These are phyloP conservation scores for Lanmaoa rubissima DNA, from an alignment of 768 basidiomycete species.

Conservation along the genomic window DNA sequence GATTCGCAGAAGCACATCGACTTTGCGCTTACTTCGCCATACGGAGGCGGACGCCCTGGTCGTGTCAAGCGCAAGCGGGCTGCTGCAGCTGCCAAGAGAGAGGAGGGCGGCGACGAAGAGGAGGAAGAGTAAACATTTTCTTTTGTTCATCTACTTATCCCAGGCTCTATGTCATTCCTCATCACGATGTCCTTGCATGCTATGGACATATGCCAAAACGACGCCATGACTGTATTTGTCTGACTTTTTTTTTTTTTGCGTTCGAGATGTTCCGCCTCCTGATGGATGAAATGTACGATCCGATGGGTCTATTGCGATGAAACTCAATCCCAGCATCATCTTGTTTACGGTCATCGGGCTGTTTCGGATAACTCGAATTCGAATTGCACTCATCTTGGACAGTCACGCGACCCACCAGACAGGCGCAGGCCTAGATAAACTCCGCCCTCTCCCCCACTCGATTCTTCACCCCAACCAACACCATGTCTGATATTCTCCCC, in stretches of 20 bases:
- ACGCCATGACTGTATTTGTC: constrained; percentile 18
- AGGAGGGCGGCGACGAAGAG: constrained; percentile 85
- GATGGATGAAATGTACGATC: not conserved
- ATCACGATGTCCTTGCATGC: constrained; percentile 31
- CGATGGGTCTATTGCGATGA: not conserved
- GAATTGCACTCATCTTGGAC: not conserved
- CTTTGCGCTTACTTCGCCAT: constrained; percentile 95
- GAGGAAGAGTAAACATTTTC: constrained; percentile 70
- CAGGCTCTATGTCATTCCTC: constrained; percentile 27
- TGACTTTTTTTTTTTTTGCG: not conserved
- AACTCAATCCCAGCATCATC: not conserved
- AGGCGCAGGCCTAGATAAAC: not conserved
- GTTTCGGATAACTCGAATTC: not conserved
- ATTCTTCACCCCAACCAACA: constrained; percentile 6
- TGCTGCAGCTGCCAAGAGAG: constrained; percentile 87
- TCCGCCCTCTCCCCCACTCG: constrained; percentile 9
- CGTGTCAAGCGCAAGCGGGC: constrained; percentile 99
- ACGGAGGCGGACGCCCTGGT: constrained; percentile 91
- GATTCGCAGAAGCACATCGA: constrained; percentile 99
- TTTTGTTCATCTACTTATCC: constrained; percentile 24
- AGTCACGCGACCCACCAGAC: constrained; percentile 3
- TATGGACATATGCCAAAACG: constrained; percentile 33
- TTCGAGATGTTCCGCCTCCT: not conserved
- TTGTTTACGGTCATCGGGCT: not conserved
- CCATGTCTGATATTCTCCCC: constrained; percentile 31